These are phyloP conservation scores for Phytophthora kernoviae DNA, from an alignment of 352 stramenopile species.

Conservation along the genomic window DNA sequence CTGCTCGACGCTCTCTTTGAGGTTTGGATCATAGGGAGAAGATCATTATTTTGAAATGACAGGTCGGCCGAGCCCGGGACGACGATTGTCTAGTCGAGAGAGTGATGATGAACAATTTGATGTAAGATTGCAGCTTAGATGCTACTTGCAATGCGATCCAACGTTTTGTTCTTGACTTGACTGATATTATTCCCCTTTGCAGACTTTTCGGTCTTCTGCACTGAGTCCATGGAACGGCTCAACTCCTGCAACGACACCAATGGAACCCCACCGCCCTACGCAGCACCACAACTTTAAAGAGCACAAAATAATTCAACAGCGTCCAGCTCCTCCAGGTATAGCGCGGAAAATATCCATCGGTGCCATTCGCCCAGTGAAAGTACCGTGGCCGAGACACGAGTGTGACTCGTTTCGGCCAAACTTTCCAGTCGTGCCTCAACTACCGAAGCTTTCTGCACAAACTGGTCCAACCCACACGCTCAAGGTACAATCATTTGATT, in stretches of 20 bases:
- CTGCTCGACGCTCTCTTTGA: no score
- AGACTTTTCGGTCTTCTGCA: slow-evolving; percentile 16
- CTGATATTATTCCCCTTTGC: not conserved
- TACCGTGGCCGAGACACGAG: slow-evolving; percentile 10
- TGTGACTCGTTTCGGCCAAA: slow-evolving; percentile 1
- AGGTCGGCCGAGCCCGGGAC: slow-evolving; percentile 12
- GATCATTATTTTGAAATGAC: slow-evolving; percentile 11
- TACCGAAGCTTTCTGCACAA: not conserved
- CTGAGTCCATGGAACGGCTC: slow-evolving; percentile 27
- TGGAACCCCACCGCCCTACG: slow-evolving; percentile 13
- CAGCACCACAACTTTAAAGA: slow-evolving; percentile 2
- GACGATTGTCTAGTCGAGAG: slow-evolving; percentile 17
- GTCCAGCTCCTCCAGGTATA: slow-evolving; percentile 10
- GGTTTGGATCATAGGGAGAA: no score
- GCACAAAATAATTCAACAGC: slow-evolving; percentile 8
- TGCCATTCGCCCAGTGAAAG: slow-evolving; percentile 29
- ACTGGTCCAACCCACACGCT: slow-evolving; percentile 11
- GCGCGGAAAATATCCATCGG: slow-evolving; percentile 24
- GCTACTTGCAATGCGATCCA: no score
- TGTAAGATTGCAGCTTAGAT: slow-evolving; percentile 3
- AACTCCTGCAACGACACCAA: slow-evolving; percentile 23
- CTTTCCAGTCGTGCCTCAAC: slow-evolving; percentile 12
- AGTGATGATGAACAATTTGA: slow-evolving; percentile 16
- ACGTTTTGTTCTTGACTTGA: not conserved
- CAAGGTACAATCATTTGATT: slow-evolving; percentile 9